Base-by-base conservation (phyloP, 2,329 filamentous ascomycete genomes). In the Colletotrichum tamarilloi region DNA sequence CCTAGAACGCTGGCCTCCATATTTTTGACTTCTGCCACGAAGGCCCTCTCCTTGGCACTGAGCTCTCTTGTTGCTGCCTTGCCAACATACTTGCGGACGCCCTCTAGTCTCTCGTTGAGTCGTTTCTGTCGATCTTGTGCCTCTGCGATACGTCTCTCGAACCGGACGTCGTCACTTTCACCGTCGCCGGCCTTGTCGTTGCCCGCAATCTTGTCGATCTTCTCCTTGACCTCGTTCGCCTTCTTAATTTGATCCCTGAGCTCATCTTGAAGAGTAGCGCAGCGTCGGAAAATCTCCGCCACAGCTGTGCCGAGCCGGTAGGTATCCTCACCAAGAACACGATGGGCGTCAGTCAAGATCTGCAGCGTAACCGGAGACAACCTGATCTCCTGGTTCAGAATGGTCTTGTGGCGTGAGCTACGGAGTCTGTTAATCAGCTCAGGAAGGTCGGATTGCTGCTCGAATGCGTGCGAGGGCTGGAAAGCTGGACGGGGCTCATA, bases 271-370 rank as follows among this genome's bases (percentile, higher is more conserved):
- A 95, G 86, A 58, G 90, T 87, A 76, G 93, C 89, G 74, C 93
- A 94, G 67, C 91, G 88, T 30, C 91, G 87, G 82, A 95, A 95
- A 6, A 95, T 85, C 77, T 95, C 92, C 1, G 93, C 90, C 1
- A 92, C 93, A 1, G 92, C 93, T 56, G 89, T 84, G 19, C 93
- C 92, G 12, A 95, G 86, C 12, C 86, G 87, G 76, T 92, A 87
- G 0, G 92, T 94, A 81, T 95, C 93, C 11, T 89, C 87, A 74
- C 91, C 91, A 6, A 95, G 85, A 5, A 93, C 85, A 78, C 92
- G 91, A 80, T 96, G 94, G 0, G 91, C 91, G 72, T 94, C 91
- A 32, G 92, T 93, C 76, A 96, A 89, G 49, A 94, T 86, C 75
- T 92, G 89, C 22, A 95, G 86, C 2, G 92, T 94, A 26, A 92